phyloP scores from a whole-genome alignment of 2,329 filamentous ascomycete genomes.

The Stemphylium beticola region DNA sequence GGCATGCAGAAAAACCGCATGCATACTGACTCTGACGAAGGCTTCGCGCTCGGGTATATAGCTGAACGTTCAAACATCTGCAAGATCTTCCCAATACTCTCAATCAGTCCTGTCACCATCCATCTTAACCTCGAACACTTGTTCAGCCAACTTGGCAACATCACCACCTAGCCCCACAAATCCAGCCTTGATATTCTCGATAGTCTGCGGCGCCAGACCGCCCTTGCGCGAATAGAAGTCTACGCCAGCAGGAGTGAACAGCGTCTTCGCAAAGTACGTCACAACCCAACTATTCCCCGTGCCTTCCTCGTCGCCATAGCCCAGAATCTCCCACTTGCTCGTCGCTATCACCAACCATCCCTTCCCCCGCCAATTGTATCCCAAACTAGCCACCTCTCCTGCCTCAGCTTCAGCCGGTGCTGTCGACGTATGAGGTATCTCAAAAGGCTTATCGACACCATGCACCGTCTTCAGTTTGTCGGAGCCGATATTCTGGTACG shows the following conservation, averaged over 20 bases:
- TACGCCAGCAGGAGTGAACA: slow-evolving; percentile 82
- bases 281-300: slow-evolving; percentile 70
- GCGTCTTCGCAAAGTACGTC: slow-evolving; percentile 81
- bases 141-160: slow-evolving; percentile 60
- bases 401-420: neutral
- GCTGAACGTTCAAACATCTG: neutral
- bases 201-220: slow-evolving; percentile 63
- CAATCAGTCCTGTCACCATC: slow-evolving; percentile 32
- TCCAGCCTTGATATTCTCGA: slow-evolving; percentile 62
- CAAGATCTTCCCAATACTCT: neutral
- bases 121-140: slow-evolving; percentile 55
- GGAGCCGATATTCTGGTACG: slow-evolving; percentile 65
- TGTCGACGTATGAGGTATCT: slow-evolving; percentile 22
- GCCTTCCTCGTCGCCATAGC: slow-evolving; percentile 67
- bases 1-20: neutral
- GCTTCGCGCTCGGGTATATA: slow-evolving; percentile 17
- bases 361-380: slow-evolving; percentile 73
- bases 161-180: slow-evolving; percentile 59
- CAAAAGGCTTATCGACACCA: slow-evolving; percentile 66
- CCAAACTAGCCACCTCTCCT: slow-evolving; percentile 57
- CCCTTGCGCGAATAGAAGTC: slow-evolving; percentile 75
- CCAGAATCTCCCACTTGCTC: slow-evolving; percentile 82
- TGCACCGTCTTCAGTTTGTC: slow-evolving; percentile 65
- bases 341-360: slow-evolving; percentile 74
- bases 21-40: neutral